Evolutionary conservation across 495 filamentous ascomycete genomes (phyloP).

Genomic region (Penicillium riverlandense): DNA sequence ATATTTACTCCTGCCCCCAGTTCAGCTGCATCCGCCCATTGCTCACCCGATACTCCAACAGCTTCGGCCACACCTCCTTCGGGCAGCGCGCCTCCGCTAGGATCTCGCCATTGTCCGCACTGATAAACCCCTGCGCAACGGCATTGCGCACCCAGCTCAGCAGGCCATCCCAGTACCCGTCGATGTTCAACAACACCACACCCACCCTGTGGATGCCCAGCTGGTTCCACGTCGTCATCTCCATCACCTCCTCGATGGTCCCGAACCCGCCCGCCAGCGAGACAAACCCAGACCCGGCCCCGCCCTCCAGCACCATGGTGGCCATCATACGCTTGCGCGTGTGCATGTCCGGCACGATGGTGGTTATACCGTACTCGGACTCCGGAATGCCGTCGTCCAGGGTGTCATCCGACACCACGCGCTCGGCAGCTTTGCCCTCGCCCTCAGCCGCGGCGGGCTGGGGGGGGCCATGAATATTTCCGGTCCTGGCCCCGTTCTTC

Average conservation of each 20-base stretch:
- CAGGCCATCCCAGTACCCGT: slow-evolving; percentile 87
- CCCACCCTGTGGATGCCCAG: slow-evolving; percentile 83
- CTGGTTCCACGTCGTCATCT: slow-evolving; percentile 97
- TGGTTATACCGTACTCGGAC: slow-evolving; percentile 70
- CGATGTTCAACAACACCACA: slow-evolving; percentile 75
- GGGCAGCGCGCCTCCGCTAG: slow-evolving; percentile 65
- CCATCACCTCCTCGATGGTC: slow-evolving; percentile 93
- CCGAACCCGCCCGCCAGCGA: slow-evolving; percentile 87
- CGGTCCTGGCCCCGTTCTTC: slow-evolving; percentile 39
- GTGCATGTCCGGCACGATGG: slow-evolving; percentile 91
- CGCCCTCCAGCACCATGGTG: slow-evolving; percentile 70
- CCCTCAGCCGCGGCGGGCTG: not conserved
- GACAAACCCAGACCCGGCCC: slow-evolving; percentile 80
- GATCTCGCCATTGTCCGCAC: slow-evolving; percentile 59
- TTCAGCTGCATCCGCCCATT: slow-evolving; percentile 69
- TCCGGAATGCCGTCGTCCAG: slow-evolving; percentile 51
- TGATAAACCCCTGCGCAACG: slow-evolving; percentile 71
- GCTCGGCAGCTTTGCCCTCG: slow-evolving; percentile 33
- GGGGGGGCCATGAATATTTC: not conserved
- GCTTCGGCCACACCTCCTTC: slow-evolving; percentile 61
- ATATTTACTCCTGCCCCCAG: slow-evolving; percentile 63
- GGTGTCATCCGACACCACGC: slow-evolving; percentile 20
- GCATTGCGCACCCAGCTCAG: slow-evolving; percentile 74
- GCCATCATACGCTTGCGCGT: slow-evolving; percentile 92
- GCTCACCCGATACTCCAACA: slow-evolving; percentile 69